These are phyloP conservation scores for Epichloe hybrida DNA, from an alignment of 2,329 filamentous ascomycete species.

Conservation along the genomic window DNA sequence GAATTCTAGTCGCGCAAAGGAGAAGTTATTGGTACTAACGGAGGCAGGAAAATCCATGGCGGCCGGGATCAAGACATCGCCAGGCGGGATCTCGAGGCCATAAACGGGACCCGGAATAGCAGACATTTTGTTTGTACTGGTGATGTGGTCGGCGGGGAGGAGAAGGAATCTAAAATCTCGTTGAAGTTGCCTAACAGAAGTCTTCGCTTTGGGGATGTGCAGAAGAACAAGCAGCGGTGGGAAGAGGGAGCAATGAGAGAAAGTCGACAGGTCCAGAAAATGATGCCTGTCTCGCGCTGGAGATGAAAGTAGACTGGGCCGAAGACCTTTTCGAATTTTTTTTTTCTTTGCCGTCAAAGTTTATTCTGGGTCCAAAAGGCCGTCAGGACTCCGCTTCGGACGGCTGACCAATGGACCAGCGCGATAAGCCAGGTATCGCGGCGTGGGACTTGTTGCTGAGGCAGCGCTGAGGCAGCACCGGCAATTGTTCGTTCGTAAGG, in stretches of 20 bases:
- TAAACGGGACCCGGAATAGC: constrained; percentile 66
- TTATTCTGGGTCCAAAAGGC: constrained; percentile 6
- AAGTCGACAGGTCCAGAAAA: not conserved
- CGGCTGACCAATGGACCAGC: constrained; percentile 11
- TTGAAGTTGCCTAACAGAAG: not conserved
- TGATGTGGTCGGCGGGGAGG: not conserved
- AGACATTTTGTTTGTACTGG: constrained; percentile 32
- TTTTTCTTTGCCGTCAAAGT: constrained; percentile 13
- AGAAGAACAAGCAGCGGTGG: not conserved
- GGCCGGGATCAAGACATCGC: constrained; percentile 70
- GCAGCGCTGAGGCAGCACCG: not conserved
- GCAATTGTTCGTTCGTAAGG: constrained; percentile 29
- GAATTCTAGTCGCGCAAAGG: not conserved
- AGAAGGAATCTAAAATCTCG: not conserved
- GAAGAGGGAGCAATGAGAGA: not conserved
- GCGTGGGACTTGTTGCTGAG: not conserved
- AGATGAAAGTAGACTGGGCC: not conserved
- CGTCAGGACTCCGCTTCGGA: constrained; percentile 4
- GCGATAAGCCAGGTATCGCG: constrained; percentile 21
- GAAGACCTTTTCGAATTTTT: constrained; percentile 13
- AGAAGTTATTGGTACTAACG: constrained; percentile 41
- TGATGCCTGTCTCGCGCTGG: constrained; percentile 1
- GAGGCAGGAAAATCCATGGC: constrained; percentile 68
- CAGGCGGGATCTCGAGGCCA: constrained; percentile 79
- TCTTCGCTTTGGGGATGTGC: not conserved